Conservation (phyloP, 2,329 filamentous ascomycete genomes). For the Chaetomium globosum region DNA sequence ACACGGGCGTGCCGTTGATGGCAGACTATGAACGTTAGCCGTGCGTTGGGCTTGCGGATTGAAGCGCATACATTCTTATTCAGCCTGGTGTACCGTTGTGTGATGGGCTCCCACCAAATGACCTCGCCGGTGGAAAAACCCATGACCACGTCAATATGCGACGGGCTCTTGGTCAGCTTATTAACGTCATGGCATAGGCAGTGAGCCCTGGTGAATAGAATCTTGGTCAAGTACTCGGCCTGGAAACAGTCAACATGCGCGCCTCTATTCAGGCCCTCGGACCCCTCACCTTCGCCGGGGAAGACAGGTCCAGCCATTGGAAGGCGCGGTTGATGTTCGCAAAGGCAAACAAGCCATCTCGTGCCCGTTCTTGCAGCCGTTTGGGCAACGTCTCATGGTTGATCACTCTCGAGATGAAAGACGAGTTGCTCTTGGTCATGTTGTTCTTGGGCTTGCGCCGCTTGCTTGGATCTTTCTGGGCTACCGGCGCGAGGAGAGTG, state of each 20-base stretch:
- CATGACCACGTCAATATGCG: conserved; percentile 88
- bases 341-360: conserved; percentile 84
- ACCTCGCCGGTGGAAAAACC: conserved; percentile 96
- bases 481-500: conserved; percentile 64
- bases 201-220: conserved; percentile 94
- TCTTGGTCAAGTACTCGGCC: conserved; percentile 91
- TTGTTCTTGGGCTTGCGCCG: conserved; percentile 95
- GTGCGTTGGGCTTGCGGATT: conserved; percentile 16
- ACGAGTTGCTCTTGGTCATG: conserved; percentile 97
- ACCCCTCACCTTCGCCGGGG: conserved; percentile 62
- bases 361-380: conserved; percentile 74
- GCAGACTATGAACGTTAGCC: conserved; percentile 61
- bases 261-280: neutral
- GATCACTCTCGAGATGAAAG: conserved; percentile 95
- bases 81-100: conserved; percentile 89
- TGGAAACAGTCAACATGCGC: conserved; percentile 45
- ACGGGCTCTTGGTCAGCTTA: conserved; percentile 72
- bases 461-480: conserved; percentile 74
- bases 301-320: conserved; percentile 91
- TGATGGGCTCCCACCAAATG: conserved; percentile 97
- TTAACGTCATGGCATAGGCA: conserved; percentile 95
- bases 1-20: conserved; percentile 83
- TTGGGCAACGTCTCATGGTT: conserved; percentile 80
- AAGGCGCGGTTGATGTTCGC: conserved; percentile 94
- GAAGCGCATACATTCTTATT: conserved; percentile 80